These are phyloP conservation scores for Escovopsis sp. DNA, from an alignment of 2,329 filamentous ascomycete genomes.

Conservation along the genomic window DNA sequence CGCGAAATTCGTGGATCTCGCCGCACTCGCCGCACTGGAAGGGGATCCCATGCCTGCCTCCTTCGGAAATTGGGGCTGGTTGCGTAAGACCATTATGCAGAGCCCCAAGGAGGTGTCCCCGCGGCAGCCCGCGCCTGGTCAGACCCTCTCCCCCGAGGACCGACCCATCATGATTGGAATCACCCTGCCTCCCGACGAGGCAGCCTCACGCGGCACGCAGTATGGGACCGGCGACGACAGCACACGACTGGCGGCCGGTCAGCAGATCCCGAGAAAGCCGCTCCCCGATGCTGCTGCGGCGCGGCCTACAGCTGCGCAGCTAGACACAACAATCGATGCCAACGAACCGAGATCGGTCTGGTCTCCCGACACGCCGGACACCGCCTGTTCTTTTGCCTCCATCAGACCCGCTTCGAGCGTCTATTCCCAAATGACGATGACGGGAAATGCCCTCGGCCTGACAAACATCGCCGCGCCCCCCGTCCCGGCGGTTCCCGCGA, in stretches of 20 bases:
- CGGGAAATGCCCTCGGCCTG: slow-evolving; percentile 8
- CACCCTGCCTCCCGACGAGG: slow-evolving; percentile 36
- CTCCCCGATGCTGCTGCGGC: background rate
- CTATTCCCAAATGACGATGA: slow-evolving; percentile 40
- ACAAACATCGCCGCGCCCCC: slow-evolving; percentile 34
- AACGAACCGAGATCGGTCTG: slow-evolving; percentile 34
- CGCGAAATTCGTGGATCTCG: slow-evolving; percentile 40
- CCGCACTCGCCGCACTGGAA: slow-evolving; percentile 43
- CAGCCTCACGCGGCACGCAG: slow-evolving; percentile 21
- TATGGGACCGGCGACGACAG: slow-evolving; percentile 32
- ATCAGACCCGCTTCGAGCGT: slow-evolving; percentile 39
- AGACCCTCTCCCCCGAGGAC: slow-evolving; percentile 50
- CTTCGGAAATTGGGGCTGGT: slow-evolving; percentile 42
- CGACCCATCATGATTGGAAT: slow-evolving; percentile 62
- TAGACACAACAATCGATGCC: slow-evolving; percentile 9
- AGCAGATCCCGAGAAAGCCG: background rate
- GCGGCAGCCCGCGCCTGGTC: slow-evolving; percentile 14
- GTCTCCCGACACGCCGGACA: slow-evolving; percentile 46
- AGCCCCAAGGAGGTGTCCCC: slow-evolving; percentile 14
- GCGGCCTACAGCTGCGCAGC: background rate
- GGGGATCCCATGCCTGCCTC: slow-evolving; percentile 37
- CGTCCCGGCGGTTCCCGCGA: slow-evolving; percentile 40
- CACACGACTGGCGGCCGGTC: slow-evolving; percentile 10
- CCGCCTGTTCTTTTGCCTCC: slow-evolving; percentile 23
- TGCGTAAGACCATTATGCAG: slow-evolving; percentile 25